Evolutionary conservation across 2,329 filamentous ascomycete species (phyloP).

Genomic region (Claviceps cyperi): DNA sequence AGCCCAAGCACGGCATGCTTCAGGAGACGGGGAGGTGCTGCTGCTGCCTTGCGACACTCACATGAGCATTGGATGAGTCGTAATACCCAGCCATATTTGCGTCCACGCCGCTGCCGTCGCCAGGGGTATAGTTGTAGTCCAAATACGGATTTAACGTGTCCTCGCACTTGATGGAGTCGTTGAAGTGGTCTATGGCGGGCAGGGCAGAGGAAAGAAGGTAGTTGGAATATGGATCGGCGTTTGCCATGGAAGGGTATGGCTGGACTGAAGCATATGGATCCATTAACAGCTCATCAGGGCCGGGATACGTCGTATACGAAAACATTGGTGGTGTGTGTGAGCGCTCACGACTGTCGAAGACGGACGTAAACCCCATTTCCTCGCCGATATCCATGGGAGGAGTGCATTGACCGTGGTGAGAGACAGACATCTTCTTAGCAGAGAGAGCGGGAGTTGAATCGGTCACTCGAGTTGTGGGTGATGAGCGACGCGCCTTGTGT

Average conservation of each 20-base stretch:
- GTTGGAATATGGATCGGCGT: slow-evolving; percentile 37
- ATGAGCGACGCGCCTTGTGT: slow-evolving; percentile 13
- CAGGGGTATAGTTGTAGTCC: slow-evolving; percentile 50
- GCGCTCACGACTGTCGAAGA: slow-evolving; percentile 50
- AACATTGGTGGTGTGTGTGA: slow-evolving; percentile 60
- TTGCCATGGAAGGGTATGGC: slow-evolving; percentile 36
- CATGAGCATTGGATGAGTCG: slow-evolving; percentile 57
- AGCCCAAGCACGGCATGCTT: slow-evolving; percentile 31
- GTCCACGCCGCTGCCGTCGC: slow-evolving; percentile 53
- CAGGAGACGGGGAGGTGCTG: slow-evolving; percentile 25
- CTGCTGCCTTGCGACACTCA: slow-evolving; percentile 40
- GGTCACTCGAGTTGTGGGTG: slow-evolving; percentile 7
- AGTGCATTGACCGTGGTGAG: slow-evolving; percentile 41
- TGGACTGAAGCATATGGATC: slow-evolving; percentile 41
- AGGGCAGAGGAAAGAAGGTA: slow-evolving; percentile 48
- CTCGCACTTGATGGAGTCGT: slow-evolving; percentile 42
- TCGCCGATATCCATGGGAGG: slow-evolving; percentile 47
- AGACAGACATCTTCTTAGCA: slow-evolving; percentile 23
- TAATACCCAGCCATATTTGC: slow-evolving; percentile 46
- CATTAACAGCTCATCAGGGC: slow-evolving; percentile 50
- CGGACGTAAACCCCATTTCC: slow-evolving; percentile 46
- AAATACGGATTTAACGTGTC: slow-evolving; percentile 51
- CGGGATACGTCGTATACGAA: slow-evolving; percentile 50
- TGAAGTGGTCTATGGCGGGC: slow-evolving; percentile 50
- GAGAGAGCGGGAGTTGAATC: slow-evolving; percentile 8